A percentile compares a stretch with the other conserved stretches of the same genome.
Conservation (phyloP, 1,284 basidiomycete species). For the Trichosporon faecale region DNA sequence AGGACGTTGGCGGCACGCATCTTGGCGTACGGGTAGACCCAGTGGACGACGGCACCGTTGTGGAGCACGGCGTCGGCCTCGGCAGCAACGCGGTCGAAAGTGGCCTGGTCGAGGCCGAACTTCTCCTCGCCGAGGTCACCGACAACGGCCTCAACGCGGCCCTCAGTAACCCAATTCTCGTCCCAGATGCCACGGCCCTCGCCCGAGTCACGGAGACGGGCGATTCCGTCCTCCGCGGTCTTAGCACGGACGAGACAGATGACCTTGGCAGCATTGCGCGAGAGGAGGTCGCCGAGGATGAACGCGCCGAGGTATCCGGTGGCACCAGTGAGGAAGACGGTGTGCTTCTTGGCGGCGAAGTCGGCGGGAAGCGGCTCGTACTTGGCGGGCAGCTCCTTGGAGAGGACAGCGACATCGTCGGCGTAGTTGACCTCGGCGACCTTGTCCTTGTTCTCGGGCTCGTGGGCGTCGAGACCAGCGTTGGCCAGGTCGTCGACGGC, state of each 20-base stretch:
- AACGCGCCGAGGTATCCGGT: conserved; percentile 98
- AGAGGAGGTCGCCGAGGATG: conserved; percentile 77
- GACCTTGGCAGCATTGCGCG: conserved; percentile 72
- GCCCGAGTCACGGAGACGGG: conserved; percentile 72
- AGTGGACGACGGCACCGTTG: conserved; percentile 97
- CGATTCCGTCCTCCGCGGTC: conserved; percentile 63
- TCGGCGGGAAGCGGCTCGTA: conserved; percentile 62
- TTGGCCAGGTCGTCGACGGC: conserved; percentile 75
- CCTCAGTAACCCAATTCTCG: conserved; percentile 72
- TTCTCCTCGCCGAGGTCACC: conserved; percentile 77
- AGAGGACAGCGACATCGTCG: conserved; percentile 69
- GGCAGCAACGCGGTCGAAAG: conserved; percentile 67
- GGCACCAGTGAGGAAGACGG: conserved; percentile 91
- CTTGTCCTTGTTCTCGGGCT: conserved; percentile 41
- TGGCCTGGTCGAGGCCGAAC: conserved; percentile 68
- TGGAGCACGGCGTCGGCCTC: conserved; percentile 86
- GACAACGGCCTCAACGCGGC: conserved; percentile 74
- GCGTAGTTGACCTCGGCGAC: conserved; percentile 60
- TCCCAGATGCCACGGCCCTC: conserved; percentile 87
- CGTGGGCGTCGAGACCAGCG: conserved; percentile 73
- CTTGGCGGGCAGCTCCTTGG: conserved; percentile 60
- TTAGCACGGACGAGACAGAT: conserved; percentile 84
- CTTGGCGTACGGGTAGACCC: conserved; percentile 97
- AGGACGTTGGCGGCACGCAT: conserved; percentile 88
- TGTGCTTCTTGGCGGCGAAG: conserved; percentile 60